phyloP scores from a whole-genome alignment of 2,329 filamentous ascomycete species.

The Hypoxylon sp. region DNA sequence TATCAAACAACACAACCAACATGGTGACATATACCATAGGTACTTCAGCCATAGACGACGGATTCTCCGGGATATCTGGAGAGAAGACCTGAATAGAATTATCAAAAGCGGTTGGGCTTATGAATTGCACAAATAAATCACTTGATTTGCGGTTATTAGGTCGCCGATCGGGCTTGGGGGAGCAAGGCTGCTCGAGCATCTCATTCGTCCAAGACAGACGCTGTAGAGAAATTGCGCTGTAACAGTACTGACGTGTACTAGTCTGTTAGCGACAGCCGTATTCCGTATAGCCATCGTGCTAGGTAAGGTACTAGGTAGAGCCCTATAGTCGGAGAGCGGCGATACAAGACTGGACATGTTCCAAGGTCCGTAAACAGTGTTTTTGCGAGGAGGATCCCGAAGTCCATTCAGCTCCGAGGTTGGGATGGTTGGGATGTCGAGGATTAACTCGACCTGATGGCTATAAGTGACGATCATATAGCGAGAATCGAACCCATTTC shows the following conservation, averaged over 20 bases:
- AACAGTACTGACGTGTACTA: conserved; percentile 43
- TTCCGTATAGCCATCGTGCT: conserved; percentile 27
- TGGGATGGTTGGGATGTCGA: conserved; percentile 26
- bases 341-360: conserved; percentile 15
- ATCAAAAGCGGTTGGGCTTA: conserved; percentile 1
- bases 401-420: conserved; percentile 37
- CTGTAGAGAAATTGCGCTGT: conserved; percentile 42
- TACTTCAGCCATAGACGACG: conserved; percentile 15
- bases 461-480: conserved; percentile 45
- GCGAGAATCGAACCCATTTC: conserved; percentile 7
- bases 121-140: conserved; percentile 18
- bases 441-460: conserved; percentile 33
- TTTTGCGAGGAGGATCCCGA: conserved; percentile 18
- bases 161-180: conserved; percentile 43
- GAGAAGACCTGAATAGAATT: conserved; percentile 10
- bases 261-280: conserved; percentile 21
- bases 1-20: conserved; percentile 9
- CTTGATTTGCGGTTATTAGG: conserved; percentile 39
- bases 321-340: conserved; percentile 13
- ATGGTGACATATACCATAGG: conserved; percentile 9
- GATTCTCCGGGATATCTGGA: conserved; percentile 33
- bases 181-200: conserved; percentile 35
- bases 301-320: neutral
- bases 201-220: conserved; percentile 40
- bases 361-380: neutral